These are phyloP conservation scores for Skeletonema grethae DNA, from an alignment of 108 stramenopile genomes.

Conservation along the genomic window DNA sequence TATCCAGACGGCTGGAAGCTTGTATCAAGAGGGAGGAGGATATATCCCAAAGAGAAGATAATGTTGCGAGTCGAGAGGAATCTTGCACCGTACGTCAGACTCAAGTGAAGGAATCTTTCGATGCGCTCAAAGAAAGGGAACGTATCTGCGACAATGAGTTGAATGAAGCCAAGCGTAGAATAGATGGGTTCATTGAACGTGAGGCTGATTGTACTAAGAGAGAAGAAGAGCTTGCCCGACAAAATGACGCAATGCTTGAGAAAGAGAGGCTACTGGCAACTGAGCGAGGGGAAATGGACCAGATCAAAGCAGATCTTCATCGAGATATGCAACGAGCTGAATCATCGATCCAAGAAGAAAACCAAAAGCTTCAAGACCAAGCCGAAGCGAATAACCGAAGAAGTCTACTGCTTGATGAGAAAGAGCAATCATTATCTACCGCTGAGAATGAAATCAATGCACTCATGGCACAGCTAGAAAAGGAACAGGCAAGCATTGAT, in stretches of 20 bases:
- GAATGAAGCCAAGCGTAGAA: conserved; percentile 34
- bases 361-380: conserved; percentile 17
- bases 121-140: conserved; percentile 34
- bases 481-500: conserved; percentile 19
- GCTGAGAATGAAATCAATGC: conserved; percentile 33
- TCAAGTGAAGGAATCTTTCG: conserved; percentile 20
- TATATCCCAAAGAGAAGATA: conserved; percentile 10
- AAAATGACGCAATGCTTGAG: conserved; percentile 1
- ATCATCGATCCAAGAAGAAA: conserved; percentile 31
- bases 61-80: conserved; percentile 27
- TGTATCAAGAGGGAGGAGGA: conserved; percentile 29
- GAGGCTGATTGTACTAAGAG: conserved; percentile 19
- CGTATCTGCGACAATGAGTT: conserved; percentile 36
- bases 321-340: conserved; percentile 24
- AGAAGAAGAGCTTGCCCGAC: conserved; percentile 14
- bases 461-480: conserved; percentile 35
- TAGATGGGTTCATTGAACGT: conserved; percentile 33
- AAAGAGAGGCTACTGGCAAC: conserved; percentile 6
- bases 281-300: conserved; percentile 17
- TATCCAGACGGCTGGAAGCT: conserved; percentile 19
- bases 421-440: conserved; percentile 28
- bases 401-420: conserved; percentile 13
- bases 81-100: conserved; percentile 12
- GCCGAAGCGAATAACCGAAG: conserved; percentile 16
- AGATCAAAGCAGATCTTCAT: conserved; percentile 28